phyloP scores from a whole-genome alignment of 2,329 filamentous ascomycete species.

The Exophiala xenobiotica region DNA sequence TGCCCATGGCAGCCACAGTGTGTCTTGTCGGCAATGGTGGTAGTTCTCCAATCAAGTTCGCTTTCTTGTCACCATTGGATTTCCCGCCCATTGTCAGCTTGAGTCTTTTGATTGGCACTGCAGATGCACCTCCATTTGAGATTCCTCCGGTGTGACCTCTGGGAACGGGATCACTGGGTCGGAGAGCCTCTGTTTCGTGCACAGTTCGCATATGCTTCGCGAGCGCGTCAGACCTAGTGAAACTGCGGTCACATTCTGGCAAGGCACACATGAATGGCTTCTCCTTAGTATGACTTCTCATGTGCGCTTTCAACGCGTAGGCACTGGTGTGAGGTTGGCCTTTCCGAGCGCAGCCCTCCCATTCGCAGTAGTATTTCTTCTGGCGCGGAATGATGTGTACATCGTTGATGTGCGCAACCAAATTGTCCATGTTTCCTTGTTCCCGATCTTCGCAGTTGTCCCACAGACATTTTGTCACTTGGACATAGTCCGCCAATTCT shows the following conservation, averaged over 20 bases:
- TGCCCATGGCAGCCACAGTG: constrained; percentile 18
- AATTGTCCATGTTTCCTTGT: constrained; percentile 73
- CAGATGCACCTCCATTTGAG: constrained; percentile 26
- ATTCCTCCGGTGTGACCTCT: constrained; percentile 40
- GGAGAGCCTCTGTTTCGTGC: constrained; percentile 90
- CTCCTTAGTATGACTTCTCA: constrained; percentile 96
- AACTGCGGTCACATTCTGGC: constrained; percentile 95
- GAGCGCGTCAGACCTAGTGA: constrained; percentile 91
- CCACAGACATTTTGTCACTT: constrained; percentile 77
- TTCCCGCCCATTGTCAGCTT: constrained; percentile 31
- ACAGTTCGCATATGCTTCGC: constrained; percentile 99
- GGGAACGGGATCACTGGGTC: constrained; percentile 57
- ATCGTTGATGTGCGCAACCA: constrained; percentile 83
- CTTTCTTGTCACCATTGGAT: constrained; percentile 25
- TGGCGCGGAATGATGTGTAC: constrained; percentile 90
- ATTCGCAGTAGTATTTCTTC: constrained; percentile 98
- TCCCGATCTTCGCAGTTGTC: constrained; percentile 71
- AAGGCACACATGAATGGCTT: constrained; percentile 97
- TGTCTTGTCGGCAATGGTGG: constrained; percentile 28
- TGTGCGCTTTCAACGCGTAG: constrained; percentile 93
- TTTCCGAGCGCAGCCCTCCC: constrained; percentile 85
- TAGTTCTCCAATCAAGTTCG: constrained; percentile 24
- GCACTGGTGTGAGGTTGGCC: constrained; percentile 90
- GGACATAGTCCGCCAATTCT: constrained; percentile 38
- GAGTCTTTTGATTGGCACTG: constrained; percentile 22